Percentiles rank a stretch among this genome's conserved stretches.
Conservation (phyloP, 2,329 filamentous ascomycete genomes). For the Xylaria sp. region DNA sequence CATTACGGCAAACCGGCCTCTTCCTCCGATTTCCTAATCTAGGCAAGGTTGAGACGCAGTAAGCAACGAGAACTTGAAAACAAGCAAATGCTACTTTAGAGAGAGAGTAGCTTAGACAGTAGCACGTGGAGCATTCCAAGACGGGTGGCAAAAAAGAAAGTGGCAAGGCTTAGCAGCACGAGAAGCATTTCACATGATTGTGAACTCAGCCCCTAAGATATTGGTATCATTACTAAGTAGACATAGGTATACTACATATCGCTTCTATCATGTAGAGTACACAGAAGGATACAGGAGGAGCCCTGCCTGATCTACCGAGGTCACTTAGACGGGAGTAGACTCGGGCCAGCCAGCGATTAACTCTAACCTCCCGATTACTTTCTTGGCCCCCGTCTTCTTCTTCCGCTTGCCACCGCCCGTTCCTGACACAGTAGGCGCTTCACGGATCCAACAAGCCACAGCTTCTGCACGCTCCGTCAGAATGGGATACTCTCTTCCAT, state of each 20-base stretch:
- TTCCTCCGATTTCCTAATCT: slow-evolving; percentile 22
- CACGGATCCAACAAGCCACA: slow-evolving; percentile 71
- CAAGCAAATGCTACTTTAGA: background rate
- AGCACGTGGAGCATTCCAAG: slow-evolving; percentile 4
- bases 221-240: no score
- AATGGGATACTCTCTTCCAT: slow-evolving; percentile 71
- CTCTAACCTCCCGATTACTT: slow-evolving; percentile 25
- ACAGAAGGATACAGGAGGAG: background rate
- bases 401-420: slow-evolving; percentile 39
- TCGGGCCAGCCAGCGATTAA: slow-evolving; percentile 12
- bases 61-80: background rate
- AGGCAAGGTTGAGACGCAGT: slow-evolving; percentile 5
- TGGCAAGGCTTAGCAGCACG: background rate
- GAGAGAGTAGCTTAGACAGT: no score
- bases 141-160: background rate
- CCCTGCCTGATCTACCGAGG: background rate
- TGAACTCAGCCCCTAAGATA: no score
- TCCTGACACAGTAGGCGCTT: slow-evolving; percentile 53
- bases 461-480: slow-evolving; percentile 71
- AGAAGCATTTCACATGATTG: background rate
- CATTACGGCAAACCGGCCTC: slow-evolving; percentile 5
- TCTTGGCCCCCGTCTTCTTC: slow-evolving; percentile 40
- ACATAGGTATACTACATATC: slow-evolving; percentile 12
- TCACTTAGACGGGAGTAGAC: background rate
- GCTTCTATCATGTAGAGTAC: background rate